Evolutionary conservation across 2,329 filamentous ascomycete genomes (phyloP), one percentile per base, ranked within the genome.

Genomic region (Fusarium secorum): DNA sequence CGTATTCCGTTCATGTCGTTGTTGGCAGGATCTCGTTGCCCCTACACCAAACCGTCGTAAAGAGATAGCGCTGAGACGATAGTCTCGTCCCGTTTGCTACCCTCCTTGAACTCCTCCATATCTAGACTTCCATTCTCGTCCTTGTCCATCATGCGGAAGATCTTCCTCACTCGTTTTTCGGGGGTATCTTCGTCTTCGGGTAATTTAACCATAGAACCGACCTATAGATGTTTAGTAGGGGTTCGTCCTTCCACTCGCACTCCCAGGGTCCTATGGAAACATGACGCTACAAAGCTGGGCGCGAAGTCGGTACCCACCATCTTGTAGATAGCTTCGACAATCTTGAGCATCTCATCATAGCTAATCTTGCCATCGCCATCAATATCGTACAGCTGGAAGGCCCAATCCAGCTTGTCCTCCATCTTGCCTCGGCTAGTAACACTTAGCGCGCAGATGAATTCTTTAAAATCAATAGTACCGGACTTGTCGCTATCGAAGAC

Each of bases 71-170:
- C 96, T 59, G 95, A 98, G 64, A 99, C 96, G 79, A 99, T 99
- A 14, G 96, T 99, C 85, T 98, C 95, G 83, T 99, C 96, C 66
- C 95, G 93, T 86, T 98, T 98, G 85, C 94, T 97, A 75, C 96
- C 96, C 84, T 99, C 96, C 85, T 98, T 98, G 87, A 99, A 99
- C 81, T 99, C 96, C 68, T 95, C 92, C 88, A 98, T 95, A 81
- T 98, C 95, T 76, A 99, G 85, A 79, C 93, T 97, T 76, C 95
- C 96, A 80, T 98, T 98, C 85, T 98, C 95, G 81, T 99, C 96
- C 88, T 99, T 99, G 86, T 99, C 96, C 96, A 99, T 99, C 96
- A 98, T 98, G 78, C 92, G 88, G 87, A 99, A 99, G 82, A 99
- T 98, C 87, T 99, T 99, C 83, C 88, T 90, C 70, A 99, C 96